Evolutionary conservation across 1,139 yeast genomes (phyloP).

Genomic region (Yamadazyma friedrichii): DNA sequence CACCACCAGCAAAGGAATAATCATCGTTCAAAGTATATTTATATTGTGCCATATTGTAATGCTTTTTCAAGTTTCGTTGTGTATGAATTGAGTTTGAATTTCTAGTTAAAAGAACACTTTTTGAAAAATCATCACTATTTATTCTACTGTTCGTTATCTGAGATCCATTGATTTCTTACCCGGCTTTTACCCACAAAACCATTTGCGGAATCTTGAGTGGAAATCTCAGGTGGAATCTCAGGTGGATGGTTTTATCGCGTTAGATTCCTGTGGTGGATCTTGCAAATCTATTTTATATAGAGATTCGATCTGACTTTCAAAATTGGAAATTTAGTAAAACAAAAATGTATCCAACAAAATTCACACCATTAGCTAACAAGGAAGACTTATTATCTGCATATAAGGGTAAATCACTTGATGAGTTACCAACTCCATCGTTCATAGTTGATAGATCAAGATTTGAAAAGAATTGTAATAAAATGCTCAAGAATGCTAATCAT

Average conservation of each 20-base stretch:
- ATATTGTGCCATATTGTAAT: constrained; percentile 13
- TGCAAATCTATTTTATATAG: too few species aligned
- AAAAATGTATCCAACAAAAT: constrained; percentile 16
- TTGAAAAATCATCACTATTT: not conserved
- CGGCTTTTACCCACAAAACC: not conserved
- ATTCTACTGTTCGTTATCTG: not conserved
- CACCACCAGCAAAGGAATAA: constrained; percentile 20
- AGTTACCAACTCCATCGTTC: constrained; percentile 38
- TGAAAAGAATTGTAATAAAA: constrained; percentile 25
- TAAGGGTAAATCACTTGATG: constrained; percentile 25
- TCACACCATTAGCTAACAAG: constrained; percentile 25
- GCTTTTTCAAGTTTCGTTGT: too few species aligned
- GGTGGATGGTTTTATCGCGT: constrained; percentile 1
- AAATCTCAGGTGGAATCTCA: too few species aligned
- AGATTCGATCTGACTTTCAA: too few species aligned
- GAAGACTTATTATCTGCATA: constrained; percentile 19
- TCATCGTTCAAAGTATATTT: constrained; percentile 17
- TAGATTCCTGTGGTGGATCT: too few species aligned
- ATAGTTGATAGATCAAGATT: constrained; percentile 27
- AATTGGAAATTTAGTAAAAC: not conserved
- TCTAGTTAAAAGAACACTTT: not conserved
- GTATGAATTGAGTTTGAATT: not conserved
- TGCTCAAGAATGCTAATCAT: constrained; percentile 29
- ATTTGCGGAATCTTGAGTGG: too few species aligned
- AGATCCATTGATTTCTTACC: not conserved